Evolutionary conservation across 1,284 basidiomycete genomes (phyloP).

Genomic region (Fomitopsis schrenkii): DNA sequence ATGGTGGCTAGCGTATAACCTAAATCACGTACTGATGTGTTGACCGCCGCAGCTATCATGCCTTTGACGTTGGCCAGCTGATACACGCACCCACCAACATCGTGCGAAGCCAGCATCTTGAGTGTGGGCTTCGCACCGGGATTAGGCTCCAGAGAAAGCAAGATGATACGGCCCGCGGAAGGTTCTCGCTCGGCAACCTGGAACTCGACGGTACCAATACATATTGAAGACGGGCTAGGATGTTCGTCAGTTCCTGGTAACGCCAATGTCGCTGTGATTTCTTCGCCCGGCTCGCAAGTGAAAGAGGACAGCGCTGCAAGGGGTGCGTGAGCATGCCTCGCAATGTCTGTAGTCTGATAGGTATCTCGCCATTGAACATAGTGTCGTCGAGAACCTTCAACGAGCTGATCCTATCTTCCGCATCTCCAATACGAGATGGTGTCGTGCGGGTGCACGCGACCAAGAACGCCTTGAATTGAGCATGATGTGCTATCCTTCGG

Average conservation of each 20-base stretch:
- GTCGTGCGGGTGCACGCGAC: constrained; percentile 53
- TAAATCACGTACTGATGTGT: constrained; percentile 58
- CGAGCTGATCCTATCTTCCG: constrained; percentile 44
- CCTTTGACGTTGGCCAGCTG: constrained; percentile 44
- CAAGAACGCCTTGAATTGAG: constrained; percentile 53
- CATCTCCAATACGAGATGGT: constrained; percentile 53
- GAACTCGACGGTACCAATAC: constrained; percentile 56
- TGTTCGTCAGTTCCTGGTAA: constrained; percentile 29
- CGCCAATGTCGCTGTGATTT: constrained; percentile 51
- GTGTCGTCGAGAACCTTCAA: constrained; percentile 68
- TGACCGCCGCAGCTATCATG: constrained; percentile 65
- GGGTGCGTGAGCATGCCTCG: neutral
- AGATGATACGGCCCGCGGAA: constrained; percentile 50
- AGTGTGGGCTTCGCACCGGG: constrained; percentile 27
- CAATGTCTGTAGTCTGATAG: neutral
- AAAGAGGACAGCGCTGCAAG: constrained; percentile 49
- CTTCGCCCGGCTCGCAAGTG: constrained; percentile 50
- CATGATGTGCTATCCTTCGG: constrained; percentile 55
- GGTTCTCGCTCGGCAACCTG: constrained; percentile 53
- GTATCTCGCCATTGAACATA: constrained; percentile 54
- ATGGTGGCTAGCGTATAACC: neutral
- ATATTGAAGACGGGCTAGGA: constrained; percentile 40
- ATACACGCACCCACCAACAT: constrained; percentile 61
- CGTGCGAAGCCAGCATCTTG: constrained; percentile 16
- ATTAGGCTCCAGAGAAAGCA: constrained; percentile 39